Percentiles rank a stretch among this genome's conserved stretches.
These are phyloP conservation scores for Colletotrichum navitas DNA, from an alignment of 2,329 filamentous ascomycete genomes.

Conservation along the genomic window DNA sequence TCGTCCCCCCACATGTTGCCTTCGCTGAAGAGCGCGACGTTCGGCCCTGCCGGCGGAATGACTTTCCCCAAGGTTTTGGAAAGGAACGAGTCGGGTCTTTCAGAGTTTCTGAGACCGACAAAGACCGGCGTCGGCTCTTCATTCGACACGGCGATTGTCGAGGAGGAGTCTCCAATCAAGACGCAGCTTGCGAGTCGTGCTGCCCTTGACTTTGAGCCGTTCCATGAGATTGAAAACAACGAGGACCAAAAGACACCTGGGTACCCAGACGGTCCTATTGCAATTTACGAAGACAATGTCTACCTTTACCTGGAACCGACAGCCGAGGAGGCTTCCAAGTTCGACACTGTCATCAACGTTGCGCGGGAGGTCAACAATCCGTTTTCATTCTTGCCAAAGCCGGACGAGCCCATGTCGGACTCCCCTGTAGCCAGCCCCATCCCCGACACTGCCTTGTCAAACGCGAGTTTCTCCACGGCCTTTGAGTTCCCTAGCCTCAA, in stretches of 20 bases:
- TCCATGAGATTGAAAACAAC: slow-evolving; percentile 76
- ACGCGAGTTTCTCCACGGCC: slow-evolving; percentile 70
- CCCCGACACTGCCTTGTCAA: slow-evolving; percentile 69
- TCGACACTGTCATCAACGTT: slow-evolving; percentile 88
- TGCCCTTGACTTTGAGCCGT: slow-evolving; percentile 70
- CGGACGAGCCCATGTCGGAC: slow-evolving; percentile 47
- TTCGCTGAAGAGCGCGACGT: slow-evolving; percentile 68
- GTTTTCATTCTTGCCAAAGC: slow-evolving; percentile 61
- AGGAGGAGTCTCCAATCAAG: slow-evolving; percentile 70
- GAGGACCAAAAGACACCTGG: slow-evolving; percentile 85
- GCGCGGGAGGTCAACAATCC: slow-evolving; percentile 86
- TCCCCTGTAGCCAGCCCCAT: slow-evolving; percentile 57
- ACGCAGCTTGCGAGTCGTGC: slow-evolving; percentile 72
- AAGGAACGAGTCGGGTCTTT: slow-evolving; percentile 71
- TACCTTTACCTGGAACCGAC: slow-evolving; percentile 86
- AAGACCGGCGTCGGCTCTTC: slow-evolving; percentile 54
- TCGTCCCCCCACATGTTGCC: slow-evolving; percentile 77
- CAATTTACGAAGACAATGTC: slow-evolving; percentile 83
- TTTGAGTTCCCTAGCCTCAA: slow-evolving; percentile 65
- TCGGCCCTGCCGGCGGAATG: slow-evolving; percentile 74
- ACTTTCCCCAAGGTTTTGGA: slow-evolving; percentile 71
- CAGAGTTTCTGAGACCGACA: slow-evolving; percentile 67
- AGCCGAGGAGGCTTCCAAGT: slow-evolving; percentile 79
- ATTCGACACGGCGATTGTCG: slow-evolving; percentile 61
- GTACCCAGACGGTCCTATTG: slow-evolving; percentile 85